Base-by-base conservation (phyloP, 148 eudicot species). In the Bassia scoparia region DNA sequence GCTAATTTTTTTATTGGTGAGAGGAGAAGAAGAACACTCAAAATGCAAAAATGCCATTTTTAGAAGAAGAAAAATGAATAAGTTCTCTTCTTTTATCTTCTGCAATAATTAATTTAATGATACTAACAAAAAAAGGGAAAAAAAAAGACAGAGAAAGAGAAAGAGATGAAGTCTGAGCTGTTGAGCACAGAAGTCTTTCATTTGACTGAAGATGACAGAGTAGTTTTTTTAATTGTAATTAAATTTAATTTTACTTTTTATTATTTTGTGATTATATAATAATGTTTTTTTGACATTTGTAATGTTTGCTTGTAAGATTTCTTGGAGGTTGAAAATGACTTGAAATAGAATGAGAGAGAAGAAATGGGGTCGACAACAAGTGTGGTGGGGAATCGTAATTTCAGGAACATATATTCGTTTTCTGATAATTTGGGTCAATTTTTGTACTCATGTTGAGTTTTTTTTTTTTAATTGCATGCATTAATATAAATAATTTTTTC, bases 171-270 rank as follows among this genome's bases (percentile, higher is more conserved):
- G 27, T 49, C 21, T 80, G 79, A 76, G 76, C 76, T 80, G 83
- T 61, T 56, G 59, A 56, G 79, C 82, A 80, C 44, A 8, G 65
- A 70, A 75, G 76, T 66, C 53, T 53, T 44, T 11, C 18, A 38
- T 66, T 75, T 74, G 71, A 79, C 74, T 74, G 72, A 16, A 56
- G 13, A 72, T 75, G 82, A 76, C 82, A 62, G 31, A 44, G 4
- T 14, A 27, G 0, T 37, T 21, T 27, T 54, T 63, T 64, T 10
- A 1, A 11, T n/a, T n/a, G n/a, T n/a, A n/a, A n/a, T n/a, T n/a
- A 26, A 2, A 5, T 29, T 65, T 53, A 8, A 16, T n/a, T 14
- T 10, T 14, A 10, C 0, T 4, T 26, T 9, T 33, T 31, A 46
- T 24, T 30, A 11, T 0, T 18, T 18, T 4, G 7, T 12, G n/a